Percentiles rank a stretch among this genome's conserved stretches.
Conservation (phyloP, 495 filamentous ascomycete genomes). For the Penicillium antarcticum region DNA sequence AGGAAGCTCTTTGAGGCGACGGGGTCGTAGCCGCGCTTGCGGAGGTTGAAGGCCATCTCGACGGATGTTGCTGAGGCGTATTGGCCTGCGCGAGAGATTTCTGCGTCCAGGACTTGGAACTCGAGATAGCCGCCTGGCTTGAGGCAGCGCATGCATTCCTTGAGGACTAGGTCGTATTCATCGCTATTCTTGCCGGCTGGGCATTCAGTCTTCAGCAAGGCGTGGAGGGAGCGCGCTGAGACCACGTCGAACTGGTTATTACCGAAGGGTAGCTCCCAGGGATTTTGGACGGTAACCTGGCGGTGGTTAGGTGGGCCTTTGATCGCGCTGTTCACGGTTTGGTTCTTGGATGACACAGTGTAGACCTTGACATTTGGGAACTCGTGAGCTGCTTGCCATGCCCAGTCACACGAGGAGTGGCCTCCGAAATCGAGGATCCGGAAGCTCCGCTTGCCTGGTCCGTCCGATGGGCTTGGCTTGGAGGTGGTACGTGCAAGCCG, state of each 20-base stretch:
- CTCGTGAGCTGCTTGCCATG: slow-evolving; percentile 83
- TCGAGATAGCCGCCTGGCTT: slow-evolving; percentile 92
- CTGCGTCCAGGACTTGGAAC: slow-evolving; percentile 83
- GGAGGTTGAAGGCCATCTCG: slow-evolving; percentile 85
- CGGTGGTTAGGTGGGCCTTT: slow-evolving; percentile 85
- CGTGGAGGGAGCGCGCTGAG: slow-evolving; percentile 83
- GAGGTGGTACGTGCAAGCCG: slow-evolving; percentile 32
- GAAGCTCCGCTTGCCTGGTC: slow-evolving; percentile 17
- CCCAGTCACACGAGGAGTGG: slow-evolving; percentile 85
- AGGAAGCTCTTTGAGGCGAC: slow-evolving; percentile 76
- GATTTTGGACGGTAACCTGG: slow-evolving; percentile 65
- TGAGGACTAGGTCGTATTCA: slow-evolving; percentile 83
- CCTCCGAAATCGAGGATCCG: slow-evolving; percentile 88
- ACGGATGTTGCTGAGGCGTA: slow-evolving; percentile 74
- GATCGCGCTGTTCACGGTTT: slow-evolving; percentile 64
- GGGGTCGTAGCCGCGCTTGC: slow-evolving; percentile 84
- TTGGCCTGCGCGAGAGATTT: slow-evolving; percentile 78
- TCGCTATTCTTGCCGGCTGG: slow-evolving; percentile 56
- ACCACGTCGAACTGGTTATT: slow-evolving; percentile 89
- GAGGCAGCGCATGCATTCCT: slow-evolving; percentile 83
- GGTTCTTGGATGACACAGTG: slow-evolving; percentile 73
- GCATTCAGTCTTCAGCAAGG: slow-evolving; percentile 67
- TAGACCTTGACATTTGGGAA: slow-evolving; percentile 82
- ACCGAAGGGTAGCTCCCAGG: slow-evolving; percentile 82
- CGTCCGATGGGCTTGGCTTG: slow-evolving; percentile 1